Base-by-base conservation (phyloP, 2,329 filamentous ascomycete genomes). In the Neobulgaria alba region DNA sequence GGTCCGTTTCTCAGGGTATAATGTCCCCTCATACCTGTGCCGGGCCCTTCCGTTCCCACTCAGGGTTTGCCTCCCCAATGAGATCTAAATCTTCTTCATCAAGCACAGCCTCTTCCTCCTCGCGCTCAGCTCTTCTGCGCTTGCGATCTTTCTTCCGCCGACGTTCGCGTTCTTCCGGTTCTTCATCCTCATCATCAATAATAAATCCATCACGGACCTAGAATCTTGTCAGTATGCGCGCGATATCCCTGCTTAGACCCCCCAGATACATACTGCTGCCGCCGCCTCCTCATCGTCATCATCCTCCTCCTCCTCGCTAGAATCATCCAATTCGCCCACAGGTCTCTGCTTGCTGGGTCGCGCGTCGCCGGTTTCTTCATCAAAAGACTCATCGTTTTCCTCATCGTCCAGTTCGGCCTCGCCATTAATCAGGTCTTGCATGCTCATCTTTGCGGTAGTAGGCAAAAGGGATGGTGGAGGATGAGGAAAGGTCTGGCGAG, bases 1-100 rank as follows among this genome's bases (percentile, higher is more conserved):
- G 10, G 2, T 5, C 10, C n/a, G 17, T 19, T 3, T 4, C 21
- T 15, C 12, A 21, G 31, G 3, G 12, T 29, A 19, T 4, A n/a
- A 12, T 14, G 10, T 10, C 12, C 29, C 4, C 29, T 52, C 70
- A 51, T 75, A 88, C 85, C 74, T 90, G 79, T 48, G 79, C 65
- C 20, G 78, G 68, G 5, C 12, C 19, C 54, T 79, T 79, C 15
- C 77, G 75, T 55, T 83, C 75, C 59, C 76, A 76, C 48, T 80
- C 82, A 1, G 81, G 80, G 50, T 81, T 78, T 50, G 81, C 79
- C 60, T 93, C 85, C 38, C 88, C 89, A 53, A 98, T 95, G 41
- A 98, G 72, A 59, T 96, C 92, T 43, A 98, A 66, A 70, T 98
- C 92, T 61, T 98, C 92, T 52, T 95, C 90, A 54, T 96, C 92